Base-by-base conservation (phyloP, 495 filamentous ascomycete species). In the Neurospora intermedia region DNA sequence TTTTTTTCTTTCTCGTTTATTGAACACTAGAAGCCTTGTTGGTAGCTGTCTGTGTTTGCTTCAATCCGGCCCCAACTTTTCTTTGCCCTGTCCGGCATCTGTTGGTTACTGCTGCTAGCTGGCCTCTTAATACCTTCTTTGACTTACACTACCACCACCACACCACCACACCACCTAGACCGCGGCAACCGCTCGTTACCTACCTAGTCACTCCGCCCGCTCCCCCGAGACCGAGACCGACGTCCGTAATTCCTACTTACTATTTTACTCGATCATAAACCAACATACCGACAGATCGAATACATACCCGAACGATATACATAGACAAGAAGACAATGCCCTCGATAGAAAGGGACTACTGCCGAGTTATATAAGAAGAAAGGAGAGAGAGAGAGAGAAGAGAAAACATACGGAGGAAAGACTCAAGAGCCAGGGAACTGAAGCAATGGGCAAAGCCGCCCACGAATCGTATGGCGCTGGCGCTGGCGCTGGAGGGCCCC, bases 381-480 rank as follows among this genome's bases (percentile, higher is more conserved):
- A 16, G 16, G 5, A 15, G 2, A 48, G 45, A 59, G 23, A 31
- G 48, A 31, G 15, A 0, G 35, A 4, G 6, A 3, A 3, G 35
- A 38, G 35, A 38, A 5, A 6, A 38, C 2, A 38, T 16, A 15
- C n/a, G 6, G 13, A 62, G 48, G 48, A 31, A 62, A 62, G 11
- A 31, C 23, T 13, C 20, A 59, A 59, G 20, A 62, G 23, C 54
- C 16, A 62, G 23, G 13, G 20, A 16, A 20, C 35, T 38, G 46
- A 62, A 62, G 54, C 20, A 62, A 85, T 84, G 84, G 82, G 82
- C 81, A 82, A 54, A 54, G 46, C 46, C 20, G 46, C 46, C 46
- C 23, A 80, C 81, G 81, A 76, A 72, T 76, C 78, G 70, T 73
- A 79, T 74, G 82, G 80, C 81, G 78, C 76, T 73, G 71, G 72